Conservation (phyloP, 1,284 basidiomycete genomes). For the Heterobasidion parviporum region DNA sequence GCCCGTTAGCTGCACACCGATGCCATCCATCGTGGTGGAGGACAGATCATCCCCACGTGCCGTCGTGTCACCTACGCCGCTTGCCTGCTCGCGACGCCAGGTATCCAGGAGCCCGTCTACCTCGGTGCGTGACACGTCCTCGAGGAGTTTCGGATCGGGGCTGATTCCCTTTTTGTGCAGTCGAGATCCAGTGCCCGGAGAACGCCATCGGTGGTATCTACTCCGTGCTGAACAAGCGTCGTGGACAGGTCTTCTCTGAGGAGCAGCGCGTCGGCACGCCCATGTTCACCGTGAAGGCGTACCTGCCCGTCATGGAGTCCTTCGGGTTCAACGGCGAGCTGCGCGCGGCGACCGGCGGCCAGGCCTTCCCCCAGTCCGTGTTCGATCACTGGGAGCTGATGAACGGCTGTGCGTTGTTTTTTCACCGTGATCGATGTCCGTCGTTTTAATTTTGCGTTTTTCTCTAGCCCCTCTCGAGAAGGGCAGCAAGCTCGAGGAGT, state of each 20-base stretch:
- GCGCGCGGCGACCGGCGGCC: constrained; percentile 87
- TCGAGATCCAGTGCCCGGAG: constrained; percentile 99
- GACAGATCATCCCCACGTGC: constrained; percentile 94
- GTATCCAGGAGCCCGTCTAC: constrained; percentile 96
- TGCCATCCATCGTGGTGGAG: constrained; percentile 99
- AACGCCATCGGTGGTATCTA: constrained; percentile 99
- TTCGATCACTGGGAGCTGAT: constrained; percentile 91
- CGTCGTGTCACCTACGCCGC: constrained; percentile 97
- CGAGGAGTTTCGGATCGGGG: not conserved
- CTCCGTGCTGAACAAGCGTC: constrained; percentile 90
- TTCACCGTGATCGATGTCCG: constrained; percentile 10
- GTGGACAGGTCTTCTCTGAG: constrained; percentile 97
- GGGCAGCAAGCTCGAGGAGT: constrained; percentile 84
- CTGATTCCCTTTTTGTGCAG: constrained; percentile 22
- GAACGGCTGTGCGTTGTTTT: constrained; percentile 57
- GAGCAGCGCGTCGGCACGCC: constrained; percentile 97
- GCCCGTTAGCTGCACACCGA: constrained; percentile 85
- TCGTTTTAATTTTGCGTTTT: constrained; percentile 12
- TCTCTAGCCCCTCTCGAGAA: constrained; percentile 66
- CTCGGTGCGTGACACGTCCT: constrained; percentile 44
- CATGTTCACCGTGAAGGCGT: constrained; percentile 99
- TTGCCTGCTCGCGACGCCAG: constrained; percentile 84
- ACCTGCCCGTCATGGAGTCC: constrained; percentile 94
- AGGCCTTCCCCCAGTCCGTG: constrained; percentile 97
- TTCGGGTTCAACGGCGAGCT: constrained; percentile 99